Evolutionary conservation across 2,329 filamentous ascomycete species (phyloP).

Genomic region (Colletotrichum paranaense): DNA sequence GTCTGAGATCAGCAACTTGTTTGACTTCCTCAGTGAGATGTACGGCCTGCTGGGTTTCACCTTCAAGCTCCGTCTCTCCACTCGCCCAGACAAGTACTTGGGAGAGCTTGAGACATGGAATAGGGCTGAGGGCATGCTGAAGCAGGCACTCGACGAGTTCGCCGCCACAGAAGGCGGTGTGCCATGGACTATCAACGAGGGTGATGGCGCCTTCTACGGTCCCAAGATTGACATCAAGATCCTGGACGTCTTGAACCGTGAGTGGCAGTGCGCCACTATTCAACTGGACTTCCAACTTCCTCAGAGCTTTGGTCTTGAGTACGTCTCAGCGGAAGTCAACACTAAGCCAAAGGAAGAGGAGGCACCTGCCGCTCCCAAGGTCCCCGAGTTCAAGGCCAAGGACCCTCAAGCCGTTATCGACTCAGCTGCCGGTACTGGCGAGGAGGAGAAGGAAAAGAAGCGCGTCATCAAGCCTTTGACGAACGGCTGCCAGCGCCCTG

Average conservation of each 20-base stretch:
- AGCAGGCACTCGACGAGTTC: conserved; percentile 83
- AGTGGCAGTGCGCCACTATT: conserved; percentile 90
- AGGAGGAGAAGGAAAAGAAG: conserved; percentile 52
- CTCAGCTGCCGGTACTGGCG: conserved; percentile 54
- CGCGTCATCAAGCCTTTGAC: conserved; percentile 62
- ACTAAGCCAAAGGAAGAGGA: conserved; percentile 48
- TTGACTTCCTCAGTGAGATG: conserved; percentile 86
- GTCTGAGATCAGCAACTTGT: conserved; percentile 82
- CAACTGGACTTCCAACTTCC: conserved; percentile 85
- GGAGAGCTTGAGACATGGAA: conserved; percentile 91
- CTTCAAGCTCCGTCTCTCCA: conserved; percentile 88
- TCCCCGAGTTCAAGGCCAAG: conserved; percentile 47
- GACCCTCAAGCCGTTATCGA: conserved; percentile 42
- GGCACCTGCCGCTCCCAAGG: conserved; percentile 41
- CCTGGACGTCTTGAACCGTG: conserved; percentile 82
- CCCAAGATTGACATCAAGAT: conserved; percentile 99
- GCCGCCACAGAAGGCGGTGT: conserved; percentile 50
- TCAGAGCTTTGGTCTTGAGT: conserved; percentile 82
- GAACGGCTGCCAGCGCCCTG: conserved; percentile 79
- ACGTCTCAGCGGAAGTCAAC: conserved; percentile 76
- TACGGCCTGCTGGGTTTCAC: conserved; percentile 81
- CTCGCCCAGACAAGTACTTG: conserved; percentile 87
- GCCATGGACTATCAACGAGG: conserved; percentile 88
- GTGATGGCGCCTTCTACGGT: conserved; percentile 97
- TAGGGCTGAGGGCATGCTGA: conserved; percentile 84